phyloP scores from a whole-genome alignment of 2,329 filamentous ascomycete genomes.

The Colletotrichum navitas region DNA sequence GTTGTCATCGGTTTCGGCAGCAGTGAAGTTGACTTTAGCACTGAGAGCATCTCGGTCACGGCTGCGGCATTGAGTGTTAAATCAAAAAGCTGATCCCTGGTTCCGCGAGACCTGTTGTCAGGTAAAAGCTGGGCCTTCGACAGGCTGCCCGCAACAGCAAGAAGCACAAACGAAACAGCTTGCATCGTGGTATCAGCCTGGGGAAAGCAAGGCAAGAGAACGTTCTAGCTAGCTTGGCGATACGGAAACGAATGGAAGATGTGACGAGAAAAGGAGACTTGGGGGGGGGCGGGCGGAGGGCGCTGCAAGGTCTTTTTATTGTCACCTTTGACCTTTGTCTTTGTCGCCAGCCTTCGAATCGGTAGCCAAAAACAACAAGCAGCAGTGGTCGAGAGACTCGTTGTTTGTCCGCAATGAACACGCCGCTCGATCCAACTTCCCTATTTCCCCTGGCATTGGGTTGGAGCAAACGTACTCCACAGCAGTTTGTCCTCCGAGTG shows the following conservation, averaged over 20 bases:
- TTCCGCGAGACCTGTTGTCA: neutral
- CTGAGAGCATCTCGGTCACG: neutral
- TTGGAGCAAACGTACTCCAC: neutral
- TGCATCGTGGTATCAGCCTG: neutral
- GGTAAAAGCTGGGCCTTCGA: neutral
- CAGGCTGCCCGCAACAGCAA: slow-evolving; percentile 7
- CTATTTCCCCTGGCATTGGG: neutral
- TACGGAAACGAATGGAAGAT: neutral
- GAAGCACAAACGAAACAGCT: neutral
- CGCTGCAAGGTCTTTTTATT: neutral
- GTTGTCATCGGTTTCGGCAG: neutral
- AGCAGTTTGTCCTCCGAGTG: neutral
- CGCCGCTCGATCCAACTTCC: slow-evolving; percentile 66
- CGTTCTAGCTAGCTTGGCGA: neutral
- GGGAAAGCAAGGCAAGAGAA: neutral
- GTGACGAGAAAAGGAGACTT: neutral
- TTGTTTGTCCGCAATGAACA: neutral
- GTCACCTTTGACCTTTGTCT: neutral
- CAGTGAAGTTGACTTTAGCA: neutral
- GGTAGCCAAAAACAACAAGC: too few species aligned
- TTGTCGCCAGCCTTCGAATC: neutral
- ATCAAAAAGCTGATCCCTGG: neutral
- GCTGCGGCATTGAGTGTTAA: neutral
- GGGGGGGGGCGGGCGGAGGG: neutral
- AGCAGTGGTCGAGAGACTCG: neutral